A percentile compares a stretch with the other conserved stretches of the same genome.
These are phyloP conservation scores for Colletotrichum melonis DNA, from an alignment of 2,329 filamentous ascomycete species.

Conservation along the genomic window DNA sequence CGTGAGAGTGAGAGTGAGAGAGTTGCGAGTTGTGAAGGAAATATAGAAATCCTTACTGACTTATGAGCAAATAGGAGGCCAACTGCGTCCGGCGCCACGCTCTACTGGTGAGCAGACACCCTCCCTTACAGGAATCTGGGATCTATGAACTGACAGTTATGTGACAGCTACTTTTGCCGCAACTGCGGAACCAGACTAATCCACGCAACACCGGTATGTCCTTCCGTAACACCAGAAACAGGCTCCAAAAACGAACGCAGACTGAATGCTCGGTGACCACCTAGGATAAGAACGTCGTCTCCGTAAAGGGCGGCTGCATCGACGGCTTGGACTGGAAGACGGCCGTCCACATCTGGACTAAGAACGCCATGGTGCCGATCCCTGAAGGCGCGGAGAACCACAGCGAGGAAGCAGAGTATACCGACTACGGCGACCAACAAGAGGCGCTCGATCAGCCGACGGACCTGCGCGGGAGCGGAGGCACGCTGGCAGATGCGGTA, in stretches of 20 bases:
- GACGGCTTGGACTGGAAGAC: slow-evolving; percentile 69
- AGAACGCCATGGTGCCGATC: slow-evolving; percentile 75
- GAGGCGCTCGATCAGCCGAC: slow-evolving; percentile 60
- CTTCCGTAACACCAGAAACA: no score
- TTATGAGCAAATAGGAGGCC: slow-evolving; percentile 57
- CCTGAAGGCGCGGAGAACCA: slow-evolving; percentile 71
- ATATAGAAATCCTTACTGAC: slow-evolving; percentile 11
- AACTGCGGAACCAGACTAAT: slow-evolving; percentile 74
- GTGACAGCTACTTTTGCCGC: slow-evolving; percentile 71
- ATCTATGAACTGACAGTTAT: not conserved
- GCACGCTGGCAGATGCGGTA: not conserved
- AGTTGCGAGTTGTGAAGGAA: not conserved
- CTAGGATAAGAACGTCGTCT: slow-evolving; percentile 68
- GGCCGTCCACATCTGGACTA: slow-evolving; percentile 76
- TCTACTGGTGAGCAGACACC: slow-evolving; percentile 63
- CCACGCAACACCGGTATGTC: slow-evolving; percentile 67
- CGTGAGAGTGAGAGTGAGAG: not conserved
- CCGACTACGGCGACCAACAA: slow-evolving; percentile 56
- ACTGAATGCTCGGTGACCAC: no score
- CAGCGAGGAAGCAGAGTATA: slow-evolving; percentile 61
- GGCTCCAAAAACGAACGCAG: no score
- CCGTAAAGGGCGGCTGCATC: slow-evolving; percentile 76
- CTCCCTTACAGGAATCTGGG: no score
- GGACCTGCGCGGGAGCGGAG: slow-evolving; percentile 49
- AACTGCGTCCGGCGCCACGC: slow-evolving; percentile 65